Base-by-base conservation (phyloP, 1,284 basidiomycete genomes). In the Moniliophthora roreri region DNA sequence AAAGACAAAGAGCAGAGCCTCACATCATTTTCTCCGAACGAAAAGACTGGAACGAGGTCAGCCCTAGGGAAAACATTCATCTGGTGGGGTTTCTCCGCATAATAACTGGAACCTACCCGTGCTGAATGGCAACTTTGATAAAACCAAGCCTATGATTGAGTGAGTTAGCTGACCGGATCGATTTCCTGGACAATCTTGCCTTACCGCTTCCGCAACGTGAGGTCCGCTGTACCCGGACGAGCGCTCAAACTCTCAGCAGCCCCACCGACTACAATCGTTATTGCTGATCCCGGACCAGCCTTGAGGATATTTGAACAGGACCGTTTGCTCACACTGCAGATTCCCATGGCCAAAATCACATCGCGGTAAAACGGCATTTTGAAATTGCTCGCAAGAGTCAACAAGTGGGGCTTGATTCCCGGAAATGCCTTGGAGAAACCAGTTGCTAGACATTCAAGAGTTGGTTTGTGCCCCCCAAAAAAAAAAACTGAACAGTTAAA, bases 11-110 rank as follows among this genome's bases (percentile, higher is more conserved):
- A 32, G 28, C 15, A 44, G 52, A 3, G 3, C 77, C 88, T 63
- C 57, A 94, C 93, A 67, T 99, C 96, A 68, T 99, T 99, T 75
- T 99, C 96, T 16, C 96, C 96, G 63, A 99, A 99, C 1, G 93
- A 95, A 65, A 97, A 97, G 1, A 96, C 93, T 0, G 95, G 95
- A 0, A 98, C 95, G 7, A 98, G 78, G 63, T 94, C 91, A 40
- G 95, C 95, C 44, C 91, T 92, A 35, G 18, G 35, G n/a, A 11
- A 15, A 41, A 23, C 13, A 26, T 11, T 35, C 32, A 32, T 34
- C 7, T 34, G 9, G 38, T 18, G 38, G 32, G 18, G 16, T 8
- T 15, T 46, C 21, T 32, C 35, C 21, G 18, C 8, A 11, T 16
- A n/a, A 37, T 13, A 13, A 5, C 28, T 48, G 7, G 13, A 11